phyloP scores from a whole-genome alignment of 2,329 filamentous ascomycete genomes.

The Verticillium isaacii region DNA sequence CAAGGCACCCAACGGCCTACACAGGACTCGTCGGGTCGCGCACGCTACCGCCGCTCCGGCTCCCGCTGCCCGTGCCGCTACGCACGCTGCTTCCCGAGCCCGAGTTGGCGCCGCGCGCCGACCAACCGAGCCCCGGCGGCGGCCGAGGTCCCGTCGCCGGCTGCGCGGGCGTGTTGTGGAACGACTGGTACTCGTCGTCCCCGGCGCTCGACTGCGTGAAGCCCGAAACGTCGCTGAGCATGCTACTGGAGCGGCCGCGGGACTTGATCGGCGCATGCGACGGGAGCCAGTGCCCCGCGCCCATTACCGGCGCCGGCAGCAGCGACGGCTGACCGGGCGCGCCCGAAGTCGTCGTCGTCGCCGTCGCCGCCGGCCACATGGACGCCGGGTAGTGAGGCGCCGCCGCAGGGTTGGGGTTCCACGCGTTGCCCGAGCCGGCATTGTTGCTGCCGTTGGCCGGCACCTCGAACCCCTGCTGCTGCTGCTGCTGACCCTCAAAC shows the following conservation, averaged over 20 bases:
- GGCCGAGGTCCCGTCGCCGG: slow-evolving; percentile 12
- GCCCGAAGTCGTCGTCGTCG: neutral
- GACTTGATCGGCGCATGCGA: slow-evolving; percentile 26
- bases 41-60: slow-evolving; percentile 42
- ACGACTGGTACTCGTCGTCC: slow-evolving; percentile 31
- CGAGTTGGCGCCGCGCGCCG: slow-evolving; percentile 7
- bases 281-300: neutral
- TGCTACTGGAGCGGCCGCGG: slow-evolving; percentile 58
- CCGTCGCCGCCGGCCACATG: slow-evolving; percentile 27
- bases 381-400: slow-evolving; percentile 27
- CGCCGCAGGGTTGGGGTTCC: slow-evolving; percentile 29
- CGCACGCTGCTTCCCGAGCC: slow-evolving; percentile 17
- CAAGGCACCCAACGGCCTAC: slow-evolving; percentile 7
- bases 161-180: slow-evolving; percentile 14
- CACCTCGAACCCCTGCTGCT: neutral
- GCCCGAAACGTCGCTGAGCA: slow-evolving; percentile 63
- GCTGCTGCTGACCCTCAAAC: neutral
- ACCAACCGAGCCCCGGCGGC: slow-evolving; percentile 14
- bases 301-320: neutral
- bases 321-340: neutral
- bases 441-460: neutral
- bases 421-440: slow-evolving; percentile 14
- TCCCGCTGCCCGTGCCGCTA: slow-evolving; percentile 39
- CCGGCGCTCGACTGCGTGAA: slow-evolving; percentile 59
- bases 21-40: slow-evolving; percentile 48